A percentile compares a stretch with the other conserved stretches of the same genome.
These are phyloP conservation scores for Boletus vinaceobasis DNA, from an alignment of 768 basidiomycete genomes.

Conservation along the genomic window DNA sequence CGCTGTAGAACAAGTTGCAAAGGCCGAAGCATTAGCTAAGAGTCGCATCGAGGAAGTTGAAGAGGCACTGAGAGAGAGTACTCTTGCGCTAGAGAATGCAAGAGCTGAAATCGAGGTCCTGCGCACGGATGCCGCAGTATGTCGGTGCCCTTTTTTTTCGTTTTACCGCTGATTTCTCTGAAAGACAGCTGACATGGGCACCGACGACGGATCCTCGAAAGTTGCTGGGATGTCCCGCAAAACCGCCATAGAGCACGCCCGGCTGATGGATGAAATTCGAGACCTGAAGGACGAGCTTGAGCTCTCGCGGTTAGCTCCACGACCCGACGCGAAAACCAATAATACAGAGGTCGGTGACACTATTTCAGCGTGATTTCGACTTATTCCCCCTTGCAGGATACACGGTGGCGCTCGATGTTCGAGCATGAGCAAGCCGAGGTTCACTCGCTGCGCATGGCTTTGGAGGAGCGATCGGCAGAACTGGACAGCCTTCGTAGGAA, in stretches of 20 bases:
- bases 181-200: constrained; percentile 48
- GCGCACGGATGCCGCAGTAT: constrained; percentile 71
- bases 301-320: constrained; percentile 32
- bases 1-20: constrained; percentile 59
- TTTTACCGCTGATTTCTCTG: constrained; percentile 10
- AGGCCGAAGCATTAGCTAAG: constrained; percentile 60
- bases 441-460: constrained; percentile 28
- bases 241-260: constrained; percentile 48
- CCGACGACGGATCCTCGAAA: constrained; percentile 44
- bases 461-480: constrained; percentile 46
- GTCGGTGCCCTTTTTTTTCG: constrained; percentile 24
- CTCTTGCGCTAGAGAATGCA: constrained; percentile 82
- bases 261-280: constrained; percentile 53
- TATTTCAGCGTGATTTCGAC: not conserved
- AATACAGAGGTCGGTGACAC: constrained; percentile 18
- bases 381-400: constrained; percentile 17
- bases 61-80: constrained; percentile 85
- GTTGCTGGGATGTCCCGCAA: constrained; percentile 46
- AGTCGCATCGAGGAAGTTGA: constrained; percentile 80
- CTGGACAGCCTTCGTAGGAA: constrained; percentile 57
- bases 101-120: constrained; percentile 83
- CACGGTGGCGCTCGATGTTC: constrained; percentile 27
- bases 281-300: constrained; percentile 49
- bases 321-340: constrained; percentile 24
- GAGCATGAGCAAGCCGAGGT: constrained; percentile 32